Evolutionary conservation across 2,329 filamentous ascomycete genomes (phyloP), one percentile per base, ranked within the genome.

Genomic region (Penicillium paneum): DNA sequence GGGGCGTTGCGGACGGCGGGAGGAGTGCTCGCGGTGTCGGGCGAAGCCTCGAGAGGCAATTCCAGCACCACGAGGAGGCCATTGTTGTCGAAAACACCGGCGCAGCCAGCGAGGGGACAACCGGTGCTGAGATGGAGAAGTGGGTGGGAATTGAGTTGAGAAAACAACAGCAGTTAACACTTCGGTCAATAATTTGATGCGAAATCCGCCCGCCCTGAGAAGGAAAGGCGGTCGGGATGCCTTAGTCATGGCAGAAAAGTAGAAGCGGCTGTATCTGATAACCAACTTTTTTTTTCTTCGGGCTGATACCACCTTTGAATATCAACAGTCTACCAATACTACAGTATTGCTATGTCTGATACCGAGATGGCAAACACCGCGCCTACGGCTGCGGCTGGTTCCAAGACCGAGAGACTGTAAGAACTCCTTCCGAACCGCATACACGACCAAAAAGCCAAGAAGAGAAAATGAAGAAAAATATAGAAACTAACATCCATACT

Each of bases 31-130:
- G 67, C 59, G 69, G 63, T 56, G 65, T 71, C 50, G 78, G 78
- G 35, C 71, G 72, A 58, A 76, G 68, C 74, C 79, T 74, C 54
- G 78, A 74, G 39, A 85, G 77, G 73, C 82, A 84, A 74, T 80
- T 79, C 80, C 81, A 82, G 74, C 82, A 83, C 66, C 78, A 81
- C 52, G 77, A 73, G 56, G 80, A 81, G 67, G 81, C 80, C 83
- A 85, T 85, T 69, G 71, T 65, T 56, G 52, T 62, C 62, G 59
- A 41, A 49, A 51, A 58, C 68, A 70, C 69, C 62, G 68, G 69
- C 69, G 52, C 69, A 61, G 65, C 68, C 66, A 68, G 67, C 62
- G 62, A 54, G 28, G 54, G 46, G 52, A 64, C 55, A 62, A 62
- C 68, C 65, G 64, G 66, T 54, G 61, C 49, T 35, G 52, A 53